A percentile compares a stretch with the other conserved stretches of the same genome.
These are phyloP conservation scores for Ustilago esculenta DNA, from an alignment of 1,284 basidiomycete species.

Conservation along the genomic window DNA sequence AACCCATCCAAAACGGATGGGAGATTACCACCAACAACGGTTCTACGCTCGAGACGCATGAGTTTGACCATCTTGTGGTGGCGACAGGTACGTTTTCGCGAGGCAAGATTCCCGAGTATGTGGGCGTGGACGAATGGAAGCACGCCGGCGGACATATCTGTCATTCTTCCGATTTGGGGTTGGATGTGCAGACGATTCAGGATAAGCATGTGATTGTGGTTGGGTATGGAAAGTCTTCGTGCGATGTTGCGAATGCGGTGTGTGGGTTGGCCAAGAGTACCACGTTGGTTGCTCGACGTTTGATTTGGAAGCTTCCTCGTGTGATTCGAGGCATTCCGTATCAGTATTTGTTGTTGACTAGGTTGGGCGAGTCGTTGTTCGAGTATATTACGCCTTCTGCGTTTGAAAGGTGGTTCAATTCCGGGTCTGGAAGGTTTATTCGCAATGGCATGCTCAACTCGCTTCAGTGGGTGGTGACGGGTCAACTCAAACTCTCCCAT, in stretches of 20 bases:
- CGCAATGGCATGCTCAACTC: conserved; percentile 51
- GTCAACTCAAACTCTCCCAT: conserved; percentile 44
- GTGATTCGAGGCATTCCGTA: conserved; percentile 50
- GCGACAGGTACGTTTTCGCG: conserved; percentile 53
- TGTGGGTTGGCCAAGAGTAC: conserved; percentile 30
- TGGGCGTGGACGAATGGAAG: conserved; percentile 39
- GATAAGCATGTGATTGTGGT: conserved; percentile 52
- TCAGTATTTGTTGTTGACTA: conserved; percentile 54
- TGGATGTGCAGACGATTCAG: conserved; percentile 24
- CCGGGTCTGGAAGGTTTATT: conserved; percentile 29
- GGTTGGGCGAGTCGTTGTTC: conserved; percentile 55
- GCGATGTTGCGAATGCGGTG: conserved; percentile 56
- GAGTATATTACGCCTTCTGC: conserved; percentile 50
- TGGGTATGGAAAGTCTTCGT: conserved; percentile 59
- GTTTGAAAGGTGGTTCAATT: conserved; percentile 45
- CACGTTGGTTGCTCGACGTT: conserved; percentile 52
- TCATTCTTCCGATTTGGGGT: conserved; percentile 46
- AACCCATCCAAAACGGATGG: conserved; percentile 20
- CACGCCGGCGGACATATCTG: conserved; percentile 46
- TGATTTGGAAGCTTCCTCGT: conserved; percentile 60
- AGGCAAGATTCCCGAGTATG: conserved; percentile 50
- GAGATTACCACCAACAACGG: conserved; percentile 17
- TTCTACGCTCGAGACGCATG: background rate
- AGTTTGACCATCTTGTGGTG: conserved; percentile 47
- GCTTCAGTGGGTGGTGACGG: conserved; percentile 41